Conservation (phyloP, 352 stramenopile species). For the Globisporangium perplexum region DNA sequence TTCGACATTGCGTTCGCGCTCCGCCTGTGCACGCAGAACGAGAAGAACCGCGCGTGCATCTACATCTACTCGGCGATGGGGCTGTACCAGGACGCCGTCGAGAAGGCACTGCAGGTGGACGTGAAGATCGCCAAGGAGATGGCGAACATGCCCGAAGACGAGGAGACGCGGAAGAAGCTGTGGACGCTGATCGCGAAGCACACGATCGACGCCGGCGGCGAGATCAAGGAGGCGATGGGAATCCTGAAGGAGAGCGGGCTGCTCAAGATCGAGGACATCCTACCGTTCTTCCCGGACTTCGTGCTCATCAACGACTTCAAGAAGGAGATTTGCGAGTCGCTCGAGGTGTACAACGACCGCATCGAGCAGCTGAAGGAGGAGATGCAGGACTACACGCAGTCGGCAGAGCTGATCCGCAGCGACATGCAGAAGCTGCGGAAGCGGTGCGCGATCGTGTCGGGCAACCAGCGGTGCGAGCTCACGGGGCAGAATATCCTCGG, state of each 20-base stretch:
- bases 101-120: slow-evolving; percentile 87
- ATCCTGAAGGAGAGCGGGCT: slow-evolving; percentile 85
- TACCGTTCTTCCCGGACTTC: slow-evolving; percentile 94
- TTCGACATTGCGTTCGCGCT: slow-evolving; percentile 92
- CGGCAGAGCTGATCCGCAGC: slow-evolving; percentile 83
- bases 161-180: slow-evolving; percentile 88
- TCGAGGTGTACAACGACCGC: slow-evolving; percentile 89
- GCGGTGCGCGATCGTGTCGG: slow-evolving; percentile 78
- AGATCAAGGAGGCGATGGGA: slow-evolving; percentile 82
- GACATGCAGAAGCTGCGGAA: slow-evolving; percentile 89
- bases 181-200: slow-evolving; percentile 93
- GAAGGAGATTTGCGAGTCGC: slow-evolving; percentile 91
- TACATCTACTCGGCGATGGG: slow-evolving; percentile 94
- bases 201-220: slow-evolving; percentile 83
- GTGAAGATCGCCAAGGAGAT: slow-evolving; percentile 93
- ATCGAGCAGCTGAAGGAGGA: slow-evolving; percentile 91
- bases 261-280: slow-evolving; percentile 92
- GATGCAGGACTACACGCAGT: slow-evolving; percentile 92
- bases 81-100: slow-evolving; percentile 90
- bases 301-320: slow-evolving; percentile 95
- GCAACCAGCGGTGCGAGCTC: slow-evolving; percentile 87
- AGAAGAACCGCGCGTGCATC: slow-evolving; percentile 91
- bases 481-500: slow-evolving; percentile 85
- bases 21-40: slow-evolving; percentile 88
- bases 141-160: slow-evolving; percentile 87